Conservation (phyloP, 2,329 filamentous ascomycete genomes). For the Alternaria rosae region DNA sequence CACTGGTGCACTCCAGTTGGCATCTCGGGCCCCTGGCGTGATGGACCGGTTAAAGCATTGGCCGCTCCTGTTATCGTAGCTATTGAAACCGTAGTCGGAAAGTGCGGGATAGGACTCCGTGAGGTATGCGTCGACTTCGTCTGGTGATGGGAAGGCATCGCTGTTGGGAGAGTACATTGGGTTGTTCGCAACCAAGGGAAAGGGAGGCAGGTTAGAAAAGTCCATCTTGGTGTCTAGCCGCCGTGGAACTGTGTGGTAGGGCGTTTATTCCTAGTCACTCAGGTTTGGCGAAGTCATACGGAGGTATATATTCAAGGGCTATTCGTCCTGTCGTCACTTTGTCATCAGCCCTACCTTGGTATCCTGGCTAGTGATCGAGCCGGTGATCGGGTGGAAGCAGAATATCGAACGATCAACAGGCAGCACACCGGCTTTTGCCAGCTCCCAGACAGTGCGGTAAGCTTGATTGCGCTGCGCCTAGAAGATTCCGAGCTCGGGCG, state of each 20-base stretch:
- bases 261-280: neutral
- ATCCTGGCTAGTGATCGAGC: neutral
- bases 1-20: slow-evolving; percentile 7
- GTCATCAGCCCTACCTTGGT: slow-evolving; percentile 7
- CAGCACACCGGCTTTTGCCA: slow-evolving; percentile 11
- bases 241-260: neutral
- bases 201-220: slow-evolving; percentile 6
- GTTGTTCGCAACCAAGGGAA: neutral
- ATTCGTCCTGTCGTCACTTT: slow-evolving; percentile 8
- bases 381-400: slow-evolving; percentile 3
- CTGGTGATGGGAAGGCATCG: slow-evolving; percentile 10
- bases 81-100: slow-evolving; percentile 6
- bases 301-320: neutral
- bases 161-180: slow-evolving; percentile 12
- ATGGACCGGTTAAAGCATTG: slow-evolving; percentile 3
- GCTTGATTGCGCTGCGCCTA: slow-evolving; percentile 7
- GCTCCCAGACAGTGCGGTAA: slow-evolving; percentile 4
- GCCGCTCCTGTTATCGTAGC: neutral
- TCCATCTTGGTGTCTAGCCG: slow-evolving; percentile 2
- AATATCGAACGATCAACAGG: slow-evolving; percentile 11
- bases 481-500: slow-evolving; percentile 7
- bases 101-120: slow-evolving; percentile 7
- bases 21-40: neutral
- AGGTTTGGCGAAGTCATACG: neutral
- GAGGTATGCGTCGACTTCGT: slow-evolving; percentile 9